Evolutionary conservation across 192 early-diverging fungal genomes (phyloP), one percentile per base, ranked within the genome.

Genomic region (Backusella macrospora): DNA sequence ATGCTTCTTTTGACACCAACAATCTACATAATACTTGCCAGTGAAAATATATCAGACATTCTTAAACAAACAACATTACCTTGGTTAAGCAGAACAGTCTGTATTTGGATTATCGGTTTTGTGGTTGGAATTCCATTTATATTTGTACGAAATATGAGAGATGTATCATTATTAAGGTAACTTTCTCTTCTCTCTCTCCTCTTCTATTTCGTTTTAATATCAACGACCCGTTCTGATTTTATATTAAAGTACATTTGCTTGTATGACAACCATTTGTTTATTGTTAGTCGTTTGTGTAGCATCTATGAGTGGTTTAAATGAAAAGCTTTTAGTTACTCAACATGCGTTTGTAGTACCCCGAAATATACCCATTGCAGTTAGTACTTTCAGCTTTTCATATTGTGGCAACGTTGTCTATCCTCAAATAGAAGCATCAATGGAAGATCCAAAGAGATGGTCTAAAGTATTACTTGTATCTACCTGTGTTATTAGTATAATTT

Each of bases 331-430:
- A 45, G 26, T 66, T 15, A 71, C 84, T 49, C 78, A 74, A 14
- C 74, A 83, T 43, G 62, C 73, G 66, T 62, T 23, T 34, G 46
- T 87, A 87, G 74, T 66, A 67, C 44, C 77, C 74, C 47, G 87
- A 90, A 87, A 88, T 62, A 82, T 96, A 49, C 92, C 93, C n/a
- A 86, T 88, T 3, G 90, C 93, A 7, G 68, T 96, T 15, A 92
- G 91, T 3, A 92, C 91, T 0, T 89, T 96, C 76, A 87, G 86
- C 21, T 94, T 96, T 77, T 92, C 92, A 71, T 96, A 90, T 68
- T 85, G 90, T 4, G 93, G 93, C 46, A 92, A 93, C 63, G 92
- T 90, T 26, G 89, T 93, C 14, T 95, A 93, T 79, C 91, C 93
- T 14, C 93, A 96, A 71, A 86, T 96, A 45, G 92, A 96, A 75